Evolutionary conservation across 148 eudicot species (phyloP).

Genomic region (Fagopyrum tataricum): DNA sequence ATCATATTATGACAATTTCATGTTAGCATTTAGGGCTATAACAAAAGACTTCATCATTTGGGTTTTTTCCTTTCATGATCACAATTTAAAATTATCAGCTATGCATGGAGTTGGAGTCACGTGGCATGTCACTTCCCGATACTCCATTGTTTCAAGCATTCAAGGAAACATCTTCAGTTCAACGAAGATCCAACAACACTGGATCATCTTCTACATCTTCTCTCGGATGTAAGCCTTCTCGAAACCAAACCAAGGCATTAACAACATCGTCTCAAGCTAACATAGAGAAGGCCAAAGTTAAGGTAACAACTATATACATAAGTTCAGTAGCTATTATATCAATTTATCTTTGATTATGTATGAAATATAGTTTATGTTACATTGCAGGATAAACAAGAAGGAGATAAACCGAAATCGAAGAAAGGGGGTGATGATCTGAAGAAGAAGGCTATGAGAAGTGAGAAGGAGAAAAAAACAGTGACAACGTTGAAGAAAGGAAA

Average conservation of each 20-base stretch:
- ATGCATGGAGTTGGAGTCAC: conserved; percentile 9
- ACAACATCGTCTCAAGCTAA: conserved; percentile 7
- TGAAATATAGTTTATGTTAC: background rate
- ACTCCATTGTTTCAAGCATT: conserved; percentile 13
- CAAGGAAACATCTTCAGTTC: background rate
- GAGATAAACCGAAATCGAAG: conserved; percentile 4
- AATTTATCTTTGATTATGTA: background rate
- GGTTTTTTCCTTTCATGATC: background rate
- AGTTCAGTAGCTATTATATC: background rate
- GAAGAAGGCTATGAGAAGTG: conserved; percentile 8
- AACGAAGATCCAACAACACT: background rate
- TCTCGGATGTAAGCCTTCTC: background rate
- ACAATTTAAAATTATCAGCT: background rate
- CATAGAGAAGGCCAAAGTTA: conserved; percentile 7
- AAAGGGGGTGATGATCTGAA: background rate
- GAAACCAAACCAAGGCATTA: conserved; percentile 11
- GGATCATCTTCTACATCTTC: conserved; percentile 3
- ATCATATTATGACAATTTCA: too few relatives aligned
- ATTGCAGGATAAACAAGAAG: background rate
- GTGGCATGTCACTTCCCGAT: conserved; percentile 11
- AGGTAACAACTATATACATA: background rate
- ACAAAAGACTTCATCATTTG: background rate
- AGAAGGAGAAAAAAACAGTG: background rate
- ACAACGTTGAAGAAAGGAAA: background rate
- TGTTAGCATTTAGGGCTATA: background rate